phyloP scores from a whole-genome alignment of 148 eudicot species.

The Amaranthus cruentus region DNA sequence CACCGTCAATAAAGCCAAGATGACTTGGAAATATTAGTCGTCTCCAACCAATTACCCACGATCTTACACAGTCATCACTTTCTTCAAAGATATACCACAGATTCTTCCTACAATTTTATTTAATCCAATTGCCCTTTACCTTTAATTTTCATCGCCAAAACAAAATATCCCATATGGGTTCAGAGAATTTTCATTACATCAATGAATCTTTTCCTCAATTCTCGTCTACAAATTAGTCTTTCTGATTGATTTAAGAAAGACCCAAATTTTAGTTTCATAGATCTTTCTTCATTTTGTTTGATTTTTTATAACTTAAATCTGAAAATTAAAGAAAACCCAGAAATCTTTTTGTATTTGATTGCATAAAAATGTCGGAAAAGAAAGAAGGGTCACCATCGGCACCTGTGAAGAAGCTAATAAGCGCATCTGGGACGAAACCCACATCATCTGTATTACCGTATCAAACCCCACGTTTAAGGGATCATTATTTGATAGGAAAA shows the following conservation, averaged over 20 bases:
- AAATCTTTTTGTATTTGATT: not conserved
- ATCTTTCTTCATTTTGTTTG: not conserved
- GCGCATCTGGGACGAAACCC: conserved; percentile 34
- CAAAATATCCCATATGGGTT: not conserved
- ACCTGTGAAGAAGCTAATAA: conserved; percentile 28
- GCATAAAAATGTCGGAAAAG: conserved; percentile 18
- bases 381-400: conserved; percentile 18
- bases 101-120: not conserved
- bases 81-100: conserved; percentile 6
- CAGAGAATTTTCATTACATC: no score
- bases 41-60: conserved; percentile 26
- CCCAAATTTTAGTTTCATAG: conserved; percentile 2
- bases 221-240: conserved; percentile 5
- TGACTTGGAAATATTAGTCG: conserved; percentile 20
- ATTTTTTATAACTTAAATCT: not conserved
- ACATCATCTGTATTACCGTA: conserved; percentile 47
- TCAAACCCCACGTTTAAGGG: conserved; percentile 53
- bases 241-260: not conserved
- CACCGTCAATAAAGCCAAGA: conserved; percentile 1
- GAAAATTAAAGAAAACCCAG: not conserved
- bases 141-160: not conserved
- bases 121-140: not conserved
- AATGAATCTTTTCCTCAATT: conserved; percentile 1
- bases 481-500: conserved; percentile 50
- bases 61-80: not conserved